Evolutionary conservation across 768 basidiomycete genomes (phyloP), one percentile per base, ranked within the genome.

Genomic region (Mycena vitilis): DNA sequence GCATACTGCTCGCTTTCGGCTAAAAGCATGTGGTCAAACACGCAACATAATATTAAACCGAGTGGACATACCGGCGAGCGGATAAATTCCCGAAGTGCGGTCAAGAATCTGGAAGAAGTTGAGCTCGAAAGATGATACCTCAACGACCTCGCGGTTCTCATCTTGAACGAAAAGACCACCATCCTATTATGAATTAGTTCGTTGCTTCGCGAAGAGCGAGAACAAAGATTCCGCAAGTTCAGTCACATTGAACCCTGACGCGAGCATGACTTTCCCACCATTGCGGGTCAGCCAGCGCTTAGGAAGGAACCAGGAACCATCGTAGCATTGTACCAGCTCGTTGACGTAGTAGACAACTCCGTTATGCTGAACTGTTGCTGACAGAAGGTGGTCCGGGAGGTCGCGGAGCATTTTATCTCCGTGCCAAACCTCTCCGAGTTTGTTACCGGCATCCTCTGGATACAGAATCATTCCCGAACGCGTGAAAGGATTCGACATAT

Each of bases 391-490:
- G 18, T 79, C 74, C 0, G 75, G 76, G n/a, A 76, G 73, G 20
- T 77, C 76, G 0, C 70, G 48, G 1, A 79, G 66, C 78, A 79
- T 78, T 37, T 81, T 81, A 0, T 51, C 66, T 5, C 75, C 73
- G 56, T 81, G 75, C 66, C 76, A 77, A 0, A 77, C 74, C 48
- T 80, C 72, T 0, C 0, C 53, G 69, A 64, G 77, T 71, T 2
- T 20, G 4, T 66, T 66, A 2, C 66, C 66, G 0, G 70, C 70
- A 30, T 78, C 75, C 54, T 79, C 74, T 0, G 78, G 77, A 53
- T 79, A 69, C 2, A 69, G 22, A 2, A 47, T 37, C 68, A 69
- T 64, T 11, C 57, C 57, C 0, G 61, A 16, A 2, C 63, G 68
- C 4, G 68, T 69, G 23, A 62, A 57, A 3, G 63, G 68, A 54